Conservation (phyloP, 2,329 filamentous ascomycete species). For the Paraphaeosphaeria sporulosa region DNA sequence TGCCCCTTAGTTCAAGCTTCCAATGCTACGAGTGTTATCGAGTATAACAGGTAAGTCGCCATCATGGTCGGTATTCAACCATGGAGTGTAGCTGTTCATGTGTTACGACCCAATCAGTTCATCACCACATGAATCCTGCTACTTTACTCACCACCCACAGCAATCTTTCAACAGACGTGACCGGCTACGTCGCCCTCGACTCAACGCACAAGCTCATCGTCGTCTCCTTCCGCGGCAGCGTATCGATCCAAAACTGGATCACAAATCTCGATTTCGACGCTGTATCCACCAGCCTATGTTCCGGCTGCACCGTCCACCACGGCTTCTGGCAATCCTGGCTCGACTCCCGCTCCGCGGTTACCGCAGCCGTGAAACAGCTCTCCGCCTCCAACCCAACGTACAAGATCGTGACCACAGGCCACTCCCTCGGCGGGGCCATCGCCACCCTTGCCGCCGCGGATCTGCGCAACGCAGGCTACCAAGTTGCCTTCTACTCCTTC, state of each 20-base stretch:
- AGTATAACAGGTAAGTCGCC: slow-evolving; percentile 47
- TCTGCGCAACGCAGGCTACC: slow-evolving; percentile 39
- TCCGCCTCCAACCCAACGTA: slow-evolving; percentile 59
- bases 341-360: slow-evolving; percentile 57
- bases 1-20: slow-evolving; percentile 59
- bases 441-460: slow-evolving; percentile 67
- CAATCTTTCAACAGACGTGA: slow-evolving; percentile 44
- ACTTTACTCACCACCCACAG: slow-evolving; percentile 10
- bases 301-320: slow-evolving; percentile 62
- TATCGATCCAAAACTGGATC: slow-evolving; percentile 68
- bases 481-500: slow-evolving; percentile 62
- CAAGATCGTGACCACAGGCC: slow-evolving; percentile 66
- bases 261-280: slow-evolving; percentile 59
- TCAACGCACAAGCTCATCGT: slow-evolving; percentile 61
- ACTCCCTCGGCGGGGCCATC: slow-evolving; percentile 73
- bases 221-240: slow-evolving; percentile 66
- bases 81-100: too few relatives aligned
- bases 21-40: slow-evolving; percentile 52
- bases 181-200: slow-evolving; percentile 57
- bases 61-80: too few relatives aligned
- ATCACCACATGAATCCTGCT: background rate
- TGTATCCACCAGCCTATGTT: slow-evolving; percentile 52
- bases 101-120: background rate
- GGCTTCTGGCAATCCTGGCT: slow-evolving; percentile 68
- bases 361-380: slow-evolving; percentile 56